Evolutionary conservation across 148 eudicot genomes (phyloP).

Genomic region (Talinum fruticosum): DNA sequence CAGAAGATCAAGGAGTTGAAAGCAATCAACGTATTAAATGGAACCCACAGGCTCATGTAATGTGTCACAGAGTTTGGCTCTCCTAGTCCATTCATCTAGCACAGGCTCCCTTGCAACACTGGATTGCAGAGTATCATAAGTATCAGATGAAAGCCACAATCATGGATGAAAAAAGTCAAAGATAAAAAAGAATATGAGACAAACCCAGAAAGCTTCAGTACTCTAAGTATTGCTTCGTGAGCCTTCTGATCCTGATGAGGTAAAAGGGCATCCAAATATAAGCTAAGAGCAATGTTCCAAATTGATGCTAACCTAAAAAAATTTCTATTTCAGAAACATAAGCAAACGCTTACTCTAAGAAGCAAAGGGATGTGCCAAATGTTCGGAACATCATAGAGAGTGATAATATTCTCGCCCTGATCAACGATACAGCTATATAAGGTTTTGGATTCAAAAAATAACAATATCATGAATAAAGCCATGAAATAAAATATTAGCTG

Average conservation of each 20-base stretch:
- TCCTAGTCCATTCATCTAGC: slow-evolving; percentile 81
- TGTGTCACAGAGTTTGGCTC: slow-evolving; percentile 65
- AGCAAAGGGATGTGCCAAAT: slow-evolving; percentile 96
- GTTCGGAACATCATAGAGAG: slow-evolving; percentile 89
- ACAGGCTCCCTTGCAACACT: slow-evolving; percentile 66
- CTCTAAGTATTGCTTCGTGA: slow-evolving; percentile 85
- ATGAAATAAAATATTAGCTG: background rate
- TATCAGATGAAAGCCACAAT: slow-evolving; percentile 10
- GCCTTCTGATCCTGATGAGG: slow-evolving; percentile 79
- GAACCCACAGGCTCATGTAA: slow-evolving; percentile 65
- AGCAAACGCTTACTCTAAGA: slow-evolving; percentile 58
- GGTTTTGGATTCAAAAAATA: background rate
- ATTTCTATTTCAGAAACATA: background rate
- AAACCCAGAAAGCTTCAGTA: slow-evolving; percentile 70
- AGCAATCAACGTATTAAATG: slow-evolving; percentile 2
- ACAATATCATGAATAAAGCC: background rate
- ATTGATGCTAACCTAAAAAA: background rate
- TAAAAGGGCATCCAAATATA: background rate
- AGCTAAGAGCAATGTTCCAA: background rate
- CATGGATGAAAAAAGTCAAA: background rate
- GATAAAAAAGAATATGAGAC: slow-evolving; percentile 22
- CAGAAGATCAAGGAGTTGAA: background rate
- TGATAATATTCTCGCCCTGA: slow-evolving; percentile 72
- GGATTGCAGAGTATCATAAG: background rate
- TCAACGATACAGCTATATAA: slow-evolving; percentile 10